phyloP scores from a whole-genome alignment of 1,284 basidiomycete species.

The Mrakiaceae sp. region DNA sequence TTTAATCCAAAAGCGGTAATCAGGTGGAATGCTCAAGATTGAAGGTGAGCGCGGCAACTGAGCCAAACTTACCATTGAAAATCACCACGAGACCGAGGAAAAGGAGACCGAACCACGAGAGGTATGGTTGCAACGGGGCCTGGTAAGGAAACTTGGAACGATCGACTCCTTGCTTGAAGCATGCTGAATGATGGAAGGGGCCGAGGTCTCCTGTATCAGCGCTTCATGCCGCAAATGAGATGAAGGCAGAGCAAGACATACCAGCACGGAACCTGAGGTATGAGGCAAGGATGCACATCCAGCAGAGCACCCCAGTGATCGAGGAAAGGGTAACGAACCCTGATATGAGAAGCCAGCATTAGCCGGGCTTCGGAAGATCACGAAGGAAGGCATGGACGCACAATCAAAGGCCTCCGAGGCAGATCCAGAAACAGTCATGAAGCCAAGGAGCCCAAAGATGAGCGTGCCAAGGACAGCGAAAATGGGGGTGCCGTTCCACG shows the following conservation, averaged over 20 bases:
- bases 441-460: slow-evolving; percentile 58
- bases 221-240: slow-evolving; percentile 24
- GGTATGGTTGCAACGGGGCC: slow-evolving; percentile 43
- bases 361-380: too few species aligned
- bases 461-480: slow-evolving; percentile 53
- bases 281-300: slow-evolving; percentile 51
- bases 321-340: slow-evolving; percentile 35
- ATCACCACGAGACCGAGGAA: slow-evolving; percentile 29
- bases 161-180: too few species aligned
- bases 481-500: slow-evolving; percentile 60
- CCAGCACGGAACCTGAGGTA: slow-evolving; percentile 64
- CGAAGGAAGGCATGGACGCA: too few species aligned
- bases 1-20: too few species aligned
- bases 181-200: slow-evolving; percentile 25
- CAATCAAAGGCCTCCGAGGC: too few species aligned
- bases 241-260: slow-evolving; percentile 22
- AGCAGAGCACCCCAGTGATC: slow-evolving; percentile 46
- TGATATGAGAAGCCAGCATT: too few species aligned
- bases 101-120: slow-evolving; percentile 33
- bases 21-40: too few species aligned
- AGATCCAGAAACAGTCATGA: slow-evolving; percentile 37
- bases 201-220: slow-evolving; percentile 47
- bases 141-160: neutral
- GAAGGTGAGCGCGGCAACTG: too few species aligned
- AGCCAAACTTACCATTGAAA: slow-evolving; percentile 18